Conservation (phyloP, 2,329 filamentous ascomycete genomes). For the Fusarium sp. region DNA sequence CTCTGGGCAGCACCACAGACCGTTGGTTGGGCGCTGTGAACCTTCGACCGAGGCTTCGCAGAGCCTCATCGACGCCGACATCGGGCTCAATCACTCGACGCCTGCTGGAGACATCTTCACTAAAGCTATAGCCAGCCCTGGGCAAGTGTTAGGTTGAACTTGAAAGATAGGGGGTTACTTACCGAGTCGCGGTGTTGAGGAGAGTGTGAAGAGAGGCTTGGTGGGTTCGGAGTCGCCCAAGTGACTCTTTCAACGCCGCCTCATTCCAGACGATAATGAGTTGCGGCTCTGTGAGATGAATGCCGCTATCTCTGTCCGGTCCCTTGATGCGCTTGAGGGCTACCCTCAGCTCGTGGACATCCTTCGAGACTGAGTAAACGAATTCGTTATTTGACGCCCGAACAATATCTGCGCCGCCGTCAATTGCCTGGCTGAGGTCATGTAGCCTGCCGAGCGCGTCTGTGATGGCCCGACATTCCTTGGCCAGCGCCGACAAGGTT, state of each 20-base stretch:
- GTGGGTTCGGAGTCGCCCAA: conserved; percentile 41
- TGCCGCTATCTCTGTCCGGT: conserved; percentile 44
- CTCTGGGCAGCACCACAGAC: conserved; percentile 40
- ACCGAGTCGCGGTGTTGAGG: conserved; percentile 44
- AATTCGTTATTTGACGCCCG: conserved; percentile 43
- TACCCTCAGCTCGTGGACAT: conserved; percentile 41
- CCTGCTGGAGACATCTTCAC: conserved; percentile 35
- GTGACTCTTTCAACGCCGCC: conserved; percentile 35
- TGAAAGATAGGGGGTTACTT: background rate
- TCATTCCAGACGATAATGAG: conserved; percentile 47
- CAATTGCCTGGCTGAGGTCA: conserved; percentile 39
- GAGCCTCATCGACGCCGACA: conserved; percentile 39
- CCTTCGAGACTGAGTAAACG: conserved; percentile 42
- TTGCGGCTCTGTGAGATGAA: conserved; percentile 42
- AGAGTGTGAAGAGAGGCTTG: conserved; percentile 45
- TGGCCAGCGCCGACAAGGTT: conserved; percentile 39
- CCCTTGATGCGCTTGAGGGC: conserved; percentile 43
- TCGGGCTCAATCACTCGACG: conserved; percentile 46
- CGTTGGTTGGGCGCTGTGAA: conserved; percentile 40
- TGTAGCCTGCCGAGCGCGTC: conserved; percentile 42
- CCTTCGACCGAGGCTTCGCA: conserved; percentile 41
- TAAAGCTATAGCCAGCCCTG: conserved; percentile 38
- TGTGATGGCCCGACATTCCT: conserved; percentile 43
- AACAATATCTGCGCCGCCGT: conserved; percentile 32
- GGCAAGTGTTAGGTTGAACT: conserved; percentile 16